Percentiles rank a stretch among this genome's conserved stretches.
These are phyloP conservation scores for Boehmeria nivea DNA, from an alignment of 306 rosid species.

Conservation along the genomic window DNA sequence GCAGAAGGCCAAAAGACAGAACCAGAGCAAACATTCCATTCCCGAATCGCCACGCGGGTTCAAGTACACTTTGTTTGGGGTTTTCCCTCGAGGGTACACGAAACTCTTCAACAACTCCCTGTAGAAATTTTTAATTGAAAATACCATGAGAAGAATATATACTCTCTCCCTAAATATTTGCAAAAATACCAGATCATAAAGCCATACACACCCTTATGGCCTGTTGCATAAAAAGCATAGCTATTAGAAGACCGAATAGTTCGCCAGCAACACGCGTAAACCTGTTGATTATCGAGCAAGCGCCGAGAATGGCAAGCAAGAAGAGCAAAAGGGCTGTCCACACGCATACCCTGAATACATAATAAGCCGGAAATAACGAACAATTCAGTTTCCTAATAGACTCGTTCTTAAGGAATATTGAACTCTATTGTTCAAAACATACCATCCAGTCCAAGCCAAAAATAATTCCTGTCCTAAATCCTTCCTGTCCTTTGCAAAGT, in stretches of 20 bases:
- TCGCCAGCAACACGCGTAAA: constrained; percentile 96
- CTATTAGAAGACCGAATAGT: constrained; percentile 86
- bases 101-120: constrained; percentile 94
- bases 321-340: constrained; percentile 91
- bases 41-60: constrained; percentile 81
- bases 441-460: constrained; percentile 97
- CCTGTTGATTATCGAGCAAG: constrained; percentile 88
- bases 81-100: constrained; percentile 53
- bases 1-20: constrained; percentile 85
- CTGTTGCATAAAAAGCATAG: constrained; percentile 97
- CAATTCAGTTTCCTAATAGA: constrained; percentile 18
- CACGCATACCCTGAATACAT: constrained; percentile 72
- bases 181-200: background rate
- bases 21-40: constrained; percentile 98
- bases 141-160: constrained; percentile 12
- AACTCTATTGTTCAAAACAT: constrained; percentile 20
- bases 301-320: constrained; percentile 79
- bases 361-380: constrained; percentile 13
- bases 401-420: constrained; percentile 7
- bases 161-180: background rate
- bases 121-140: constrained; percentile 22
- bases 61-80: constrained; percentile 48
- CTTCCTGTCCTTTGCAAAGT: constrained; percentile 78
- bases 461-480: constrained; percentile 85
- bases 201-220: constrained; percentile 69